phyloP scores from a whole-genome alignment of 2,329 filamentous ascomycete species.

The Incumbomyces lentus region DNA sequence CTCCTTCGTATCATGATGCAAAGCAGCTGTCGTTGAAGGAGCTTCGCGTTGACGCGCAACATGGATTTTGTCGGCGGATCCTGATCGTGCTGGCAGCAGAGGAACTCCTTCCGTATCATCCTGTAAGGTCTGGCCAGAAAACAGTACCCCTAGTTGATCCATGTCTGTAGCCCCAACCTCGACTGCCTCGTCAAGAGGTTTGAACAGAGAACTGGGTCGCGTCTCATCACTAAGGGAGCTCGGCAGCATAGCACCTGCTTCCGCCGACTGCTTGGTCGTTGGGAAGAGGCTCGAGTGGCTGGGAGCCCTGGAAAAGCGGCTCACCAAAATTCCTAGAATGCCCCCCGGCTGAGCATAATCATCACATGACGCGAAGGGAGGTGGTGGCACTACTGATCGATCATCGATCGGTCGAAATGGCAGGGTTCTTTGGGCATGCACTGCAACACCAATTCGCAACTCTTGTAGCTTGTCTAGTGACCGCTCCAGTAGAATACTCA shows the following conservation, averaged over 20 bases:
- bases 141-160: conserved; percentile 13
- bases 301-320: conserved; percentile 50
- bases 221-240: background rate
- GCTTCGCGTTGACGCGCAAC: background rate
- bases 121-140: conserved; percentile 16
- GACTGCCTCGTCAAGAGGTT: background rate
- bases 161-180: conserved; percentile 10
- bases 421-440: conserved; percentile 37
- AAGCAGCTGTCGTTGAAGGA: conserved; percentile 3
- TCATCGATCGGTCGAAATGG: conserved; percentile 18
- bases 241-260: background rate
- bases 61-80: too few relatives aligned
- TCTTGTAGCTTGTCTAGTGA: conserved; percentile 58
- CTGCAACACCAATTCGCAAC: conserved; percentile 61
- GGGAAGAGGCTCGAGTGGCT: background rate
- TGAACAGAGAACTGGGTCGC: background rate
- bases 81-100: background rate
- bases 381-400: conserved; percentile 11
- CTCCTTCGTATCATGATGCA: conserved; percentile 10
- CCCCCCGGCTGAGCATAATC: conserved; percentile 49
- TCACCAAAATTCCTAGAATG: conserved; percentile 57
- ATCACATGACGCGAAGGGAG: conserved; percentile 41
- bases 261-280: background rate
- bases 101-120: conserved; percentile 10
- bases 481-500: conserved; percentile 64